phyloP scores from a whole-genome alignment of 257 asterid species.

The Ajuga chamaepitys region DNA sequence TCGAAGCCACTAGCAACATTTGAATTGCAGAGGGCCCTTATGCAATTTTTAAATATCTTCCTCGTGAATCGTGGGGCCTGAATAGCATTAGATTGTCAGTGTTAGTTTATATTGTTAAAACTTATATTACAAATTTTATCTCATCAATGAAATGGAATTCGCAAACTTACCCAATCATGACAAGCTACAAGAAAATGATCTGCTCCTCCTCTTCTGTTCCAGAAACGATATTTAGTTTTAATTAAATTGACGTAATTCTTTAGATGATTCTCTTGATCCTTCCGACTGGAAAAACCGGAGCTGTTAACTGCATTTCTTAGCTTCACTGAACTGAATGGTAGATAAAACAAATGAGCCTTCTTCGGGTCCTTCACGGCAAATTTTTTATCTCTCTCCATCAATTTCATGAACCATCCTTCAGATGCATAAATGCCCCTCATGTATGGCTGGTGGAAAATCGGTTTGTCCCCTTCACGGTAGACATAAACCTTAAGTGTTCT shows the following conservation, averaged over 20 bases:
- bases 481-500: slow-evolving; percentile 40
- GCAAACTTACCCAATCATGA: slow-evolving; percentile 54
- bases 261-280: slow-evolving; percentile 27
- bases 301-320: slow-evolving; percentile 26
- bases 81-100: background rate
- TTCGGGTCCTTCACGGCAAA: slow-evolving; percentile 40
- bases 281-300: slow-evolving; percentile 17
- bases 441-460: slow-evolving; percentile 47
- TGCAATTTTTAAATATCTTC: slow-evolving; percentile 28
- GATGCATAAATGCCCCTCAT: slow-evolving; percentile 54
- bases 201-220: slow-evolving; percentile 54
- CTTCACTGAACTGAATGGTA: slow-evolving; percentile 47
- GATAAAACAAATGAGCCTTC: slow-evolving; percentile 51
- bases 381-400: slow-evolving; percentile 41
- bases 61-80: slow-evolving; percentile 50
- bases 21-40: slow-evolving; percentile 51
- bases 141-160: background rate
- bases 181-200: slow-evolving; percentile 64
- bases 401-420: slow-evolving; percentile 74
- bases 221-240: slow-evolving; percentile 36
- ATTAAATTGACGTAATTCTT: slow-evolving; percentile 30
- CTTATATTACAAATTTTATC: too few relatives aligned
- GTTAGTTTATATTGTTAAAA: background rate
- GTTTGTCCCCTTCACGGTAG: slow-evolving; percentile 55
- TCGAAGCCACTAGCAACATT: slow-evolving; percentile 40